Conservation (phyloP, 2,329 filamentous ascomycete species). For the Aplosporella prunicola region DNA sequence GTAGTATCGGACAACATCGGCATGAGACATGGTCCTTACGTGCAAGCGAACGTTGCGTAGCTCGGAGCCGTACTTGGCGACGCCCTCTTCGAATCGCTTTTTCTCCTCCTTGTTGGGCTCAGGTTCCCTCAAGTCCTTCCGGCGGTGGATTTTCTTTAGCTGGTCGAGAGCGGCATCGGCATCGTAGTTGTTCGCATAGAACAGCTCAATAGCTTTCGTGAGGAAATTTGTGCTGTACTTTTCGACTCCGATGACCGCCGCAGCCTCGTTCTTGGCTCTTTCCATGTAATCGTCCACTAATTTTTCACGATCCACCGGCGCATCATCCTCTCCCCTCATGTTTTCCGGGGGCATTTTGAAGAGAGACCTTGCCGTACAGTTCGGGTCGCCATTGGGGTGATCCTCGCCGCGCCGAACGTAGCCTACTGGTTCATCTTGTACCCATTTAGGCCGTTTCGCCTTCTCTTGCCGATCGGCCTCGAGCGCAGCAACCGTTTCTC, state of each 20-base stretch:
- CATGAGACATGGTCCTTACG: slow-evolving; percentile 71
- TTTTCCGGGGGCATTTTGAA: slow-evolving; percentile 61
- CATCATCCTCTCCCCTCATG: slow-evolving; percentile 36
- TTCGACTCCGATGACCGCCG: slow-evolving; percentile 59
- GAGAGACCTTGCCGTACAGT: slow-evolving; percentile 62
- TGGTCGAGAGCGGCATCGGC: slow-evolving; percentile 59
- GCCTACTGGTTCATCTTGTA: slow-evolving; percentile 81
- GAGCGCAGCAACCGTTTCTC: slow-evolving; percentile 67
- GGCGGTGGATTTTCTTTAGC: slow-evolving; percentile 57
- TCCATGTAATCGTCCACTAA: slow-evolving; percentile 70
- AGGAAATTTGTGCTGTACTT: slow-evolving; percentile 75
- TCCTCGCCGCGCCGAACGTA: slow-evolving; percentile 83
- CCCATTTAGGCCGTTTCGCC: slow-evolving; percentile 81
- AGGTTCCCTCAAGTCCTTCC: slow-evolving; percentile 72
- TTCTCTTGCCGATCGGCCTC: slow-evolving; percentile 73
- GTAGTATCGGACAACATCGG: slow-evolving; percentile 82
- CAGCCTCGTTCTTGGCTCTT: slow-evolving; percentile 51
- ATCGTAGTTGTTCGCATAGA: slow-evolving; percentile 65
- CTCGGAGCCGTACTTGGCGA: slow-evolving; percentile 85
- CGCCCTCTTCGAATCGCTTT: slow-evolving; percentile 86
- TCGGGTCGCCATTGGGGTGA: slow-evolving; percentile 58
- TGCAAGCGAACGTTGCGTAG: slow-evolving; percentile 73
- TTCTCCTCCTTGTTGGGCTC: slow-evolving; percentile 66
- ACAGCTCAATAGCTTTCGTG: slow-evolving; percentile 68
- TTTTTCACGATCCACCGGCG: slow-evolving; percentile 39